Conservation (phyloP, 1,284 basidiomycete genomes). For the Tranzscheliella williamsii region DNA sequence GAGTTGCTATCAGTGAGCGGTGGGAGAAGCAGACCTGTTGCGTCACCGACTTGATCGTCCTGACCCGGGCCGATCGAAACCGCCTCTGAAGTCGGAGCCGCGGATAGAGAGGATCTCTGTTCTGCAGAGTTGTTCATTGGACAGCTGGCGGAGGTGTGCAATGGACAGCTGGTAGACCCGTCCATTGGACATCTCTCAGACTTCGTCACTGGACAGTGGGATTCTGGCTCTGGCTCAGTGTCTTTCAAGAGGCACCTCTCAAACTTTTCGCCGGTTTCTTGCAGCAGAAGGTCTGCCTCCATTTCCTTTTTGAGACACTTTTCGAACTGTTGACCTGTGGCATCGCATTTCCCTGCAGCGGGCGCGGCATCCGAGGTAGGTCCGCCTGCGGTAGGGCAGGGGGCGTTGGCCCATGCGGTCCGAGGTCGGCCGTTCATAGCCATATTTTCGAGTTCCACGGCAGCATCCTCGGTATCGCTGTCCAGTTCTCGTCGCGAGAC, state of each 20-base stretch:
- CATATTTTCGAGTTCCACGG: conserved; percentile 52
- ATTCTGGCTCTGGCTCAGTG: not conserved
- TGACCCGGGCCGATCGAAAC: conserved; percentile 2
- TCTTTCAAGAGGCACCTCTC: not conserved
- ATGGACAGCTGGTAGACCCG: too few relatives aligned
- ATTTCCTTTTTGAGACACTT: conserved; percentile 18
- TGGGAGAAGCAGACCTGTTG: conserved; percentile 18
- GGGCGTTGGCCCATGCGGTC: conserved; percentile 6
- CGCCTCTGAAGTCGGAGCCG: conserved; percentile 3
- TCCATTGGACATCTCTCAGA: too few relatives aligned
- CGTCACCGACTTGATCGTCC: not conserved
- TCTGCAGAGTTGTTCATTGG: not conserved
- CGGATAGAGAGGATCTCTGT: not conserved
- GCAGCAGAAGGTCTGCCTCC: conserved; percentile 10
- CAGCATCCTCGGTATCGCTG: conserved; percentile 57
- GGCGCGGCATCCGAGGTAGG: not conserved
- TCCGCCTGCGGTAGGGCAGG: conserved; percentile 2
- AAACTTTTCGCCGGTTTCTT: conserved; percentile 1
- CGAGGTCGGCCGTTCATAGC: conserved; percentile 39
- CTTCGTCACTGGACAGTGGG: not conserved
- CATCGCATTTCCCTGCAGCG: not conserved
- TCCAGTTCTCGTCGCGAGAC: conserved; percentile 41
- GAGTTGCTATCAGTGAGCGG: conserved; percentile 3
- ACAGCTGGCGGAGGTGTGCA: not conserved
- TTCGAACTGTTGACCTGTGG: conserved; percentile 19